Evolutionary conservation across 2,329 filamentous ascomycete species (phyloP), one percentile per base, ranked within the genome.

Genomic region (Biscogniauxia marginata): DNA sequence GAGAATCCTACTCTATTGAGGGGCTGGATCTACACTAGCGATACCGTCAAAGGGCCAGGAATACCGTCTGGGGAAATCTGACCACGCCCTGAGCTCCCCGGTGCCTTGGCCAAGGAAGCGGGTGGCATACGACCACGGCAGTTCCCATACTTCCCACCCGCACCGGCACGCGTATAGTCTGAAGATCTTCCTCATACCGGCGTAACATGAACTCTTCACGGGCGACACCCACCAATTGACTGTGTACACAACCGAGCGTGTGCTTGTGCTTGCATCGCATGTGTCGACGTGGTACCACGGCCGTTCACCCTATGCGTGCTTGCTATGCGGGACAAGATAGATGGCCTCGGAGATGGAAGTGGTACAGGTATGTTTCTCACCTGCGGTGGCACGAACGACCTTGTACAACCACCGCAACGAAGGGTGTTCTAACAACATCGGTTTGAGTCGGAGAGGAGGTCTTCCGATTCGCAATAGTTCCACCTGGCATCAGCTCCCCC

Each of bases 331-430:
- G 60, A 65, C 64, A 50, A 62, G 60, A 65, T 60, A 62, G 60
- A 65, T 60, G 61, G 59, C 59, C 59, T 57, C 61, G 59, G 63
- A 59, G 59, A 55, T 58, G 55, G 54, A 51, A 57, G 65, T 67
- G 30, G 57, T 58, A 68, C 66, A 65, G 52, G 53, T 61, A 51
- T 62, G 63, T 63, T 62, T 63, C 55, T 57, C 56, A 56, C 56
- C 50, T 65, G 65, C 57, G 50, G 67, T 69, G 63, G 60, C 59
- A 70, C 66, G 63, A 67, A 65, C 62, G 61, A 64, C 53, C 46
- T 50, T 62, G 65, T 66, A 58, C 58, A 53, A 66, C 63, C 58
- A 55, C 60, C 53, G 34, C 50, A 25, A 63, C 61, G 59, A 59
- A 59, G 54, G 59, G 60, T 58, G 55, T 59, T 58, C 57, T 59